Base-by-base conservation (phyloP, 129 eudicot genomes). In the Lonicera japonica region DNA sequence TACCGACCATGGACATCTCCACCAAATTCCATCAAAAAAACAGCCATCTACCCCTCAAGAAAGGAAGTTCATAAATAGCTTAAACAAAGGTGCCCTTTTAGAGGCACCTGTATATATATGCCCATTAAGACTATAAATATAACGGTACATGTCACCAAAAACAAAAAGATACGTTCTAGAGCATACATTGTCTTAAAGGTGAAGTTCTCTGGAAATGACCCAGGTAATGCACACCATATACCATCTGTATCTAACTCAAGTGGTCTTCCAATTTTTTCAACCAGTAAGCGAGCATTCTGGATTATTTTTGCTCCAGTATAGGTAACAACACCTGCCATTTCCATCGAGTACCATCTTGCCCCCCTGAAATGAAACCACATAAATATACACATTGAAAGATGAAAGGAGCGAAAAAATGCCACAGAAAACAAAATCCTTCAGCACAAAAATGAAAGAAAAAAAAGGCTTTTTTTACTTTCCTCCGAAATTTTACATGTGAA, bases 331-430 rank as follows among this genome's bases (percentile, higher is more conserved):
- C 99, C 99, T 40, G 99, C 99, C 99, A 94, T 94, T 83, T 94
- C 99, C 99, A 94, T 94, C 17, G 99, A 94, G 74, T 88, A 94
- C 99, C 99, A 94, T 75, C 99, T 85, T 70, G 99, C 99, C 77
- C 99, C 99, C 73, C 99, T 94, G 76, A 9, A 70, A 65, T 47
- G 53, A 72, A 64, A 57, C 52, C 66, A 81, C 54, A 25, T 61
- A 41, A 60, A 60, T n/a, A 22, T 0, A 60, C 56, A 66, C 36
- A 22, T 17, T 65, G 22, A 66, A 67, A 64, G 64, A 64, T 14
- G 36, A 53, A 68, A 65, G 18, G 3, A 56, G 41, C 25, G 34
- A 11, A 61, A 60, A 11, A 8, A 55, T 43, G 18, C 64, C 19
- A 17, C 12, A 39, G 20, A 56, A 58, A 47, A 73, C 62, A 39